Conservation (phyloP, 1,139 yeast genomes). For the Yamadazyma spencermartinsiae region DNA sequence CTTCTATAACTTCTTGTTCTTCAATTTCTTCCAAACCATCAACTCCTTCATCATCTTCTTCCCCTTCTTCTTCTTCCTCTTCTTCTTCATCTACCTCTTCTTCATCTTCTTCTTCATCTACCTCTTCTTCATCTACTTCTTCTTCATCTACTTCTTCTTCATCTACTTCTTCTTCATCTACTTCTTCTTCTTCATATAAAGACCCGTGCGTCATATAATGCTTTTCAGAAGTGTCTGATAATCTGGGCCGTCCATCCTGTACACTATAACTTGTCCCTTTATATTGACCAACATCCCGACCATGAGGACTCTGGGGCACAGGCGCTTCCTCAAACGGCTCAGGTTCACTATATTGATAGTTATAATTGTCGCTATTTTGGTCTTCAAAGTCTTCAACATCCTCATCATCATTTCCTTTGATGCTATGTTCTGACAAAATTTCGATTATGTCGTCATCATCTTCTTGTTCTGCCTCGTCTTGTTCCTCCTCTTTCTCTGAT, state of each 20-base stretch:
- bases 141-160: conserved; percentile 20
- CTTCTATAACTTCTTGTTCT: conserved; percentile 7
- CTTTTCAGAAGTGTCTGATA: conserved; percentile 2
- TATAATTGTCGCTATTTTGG: not conserved
- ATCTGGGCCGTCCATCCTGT: conserved; percentile 8
- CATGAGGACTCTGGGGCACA: not conserved
- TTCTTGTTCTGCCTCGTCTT: conserved; percentile 9
- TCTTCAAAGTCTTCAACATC: conserved; percentile 8
- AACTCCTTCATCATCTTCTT: conserved; percentile 9
- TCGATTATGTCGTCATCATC: conserved; percentile 7
- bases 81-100: conserved; percentile 18
- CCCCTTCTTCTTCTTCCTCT: conserved; percentile 13
- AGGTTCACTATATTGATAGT: conserved; percentile 2
- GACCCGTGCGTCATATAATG: too few relatives aligned
- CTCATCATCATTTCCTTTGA: conserved; percentile 6
- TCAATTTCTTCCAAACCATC: conserved; percentile 10
- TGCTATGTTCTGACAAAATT: conserved; percentile 4
- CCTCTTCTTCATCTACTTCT: conserved; percentile 23
- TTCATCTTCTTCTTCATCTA: conserved; percentile 19
- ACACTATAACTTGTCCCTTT: not conserved
- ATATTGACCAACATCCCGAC: not conserved
- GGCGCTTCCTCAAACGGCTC: not conserved
- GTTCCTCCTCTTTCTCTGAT: conserved; percentile 15
- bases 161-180: conserved; percentile 15
- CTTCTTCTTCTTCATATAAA: conserved; percentile 1